Conservation (phyloP, 176 grass and related monocot species). For the Hsuehochloa calcarea region DNA sequence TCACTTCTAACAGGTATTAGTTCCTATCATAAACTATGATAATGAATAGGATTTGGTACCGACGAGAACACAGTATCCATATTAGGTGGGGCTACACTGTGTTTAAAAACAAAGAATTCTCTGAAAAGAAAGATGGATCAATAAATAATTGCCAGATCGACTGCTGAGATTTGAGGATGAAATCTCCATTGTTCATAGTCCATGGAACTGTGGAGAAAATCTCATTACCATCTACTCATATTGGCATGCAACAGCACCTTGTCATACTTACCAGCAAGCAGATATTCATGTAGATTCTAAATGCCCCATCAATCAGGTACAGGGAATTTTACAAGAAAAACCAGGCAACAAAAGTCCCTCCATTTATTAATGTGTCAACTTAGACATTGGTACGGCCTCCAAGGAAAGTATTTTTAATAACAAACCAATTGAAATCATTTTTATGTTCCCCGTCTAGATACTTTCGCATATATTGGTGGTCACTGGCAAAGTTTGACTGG, state of each 20-base stretch:
- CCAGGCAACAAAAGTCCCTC: neutral
- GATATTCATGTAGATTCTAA: neutral
- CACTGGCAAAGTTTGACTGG: no score
- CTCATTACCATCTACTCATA: neutral
- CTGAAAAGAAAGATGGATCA: neutral
- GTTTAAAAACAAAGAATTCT: neutral
- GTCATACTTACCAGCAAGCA: neutral
- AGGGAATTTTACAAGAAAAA: neutral
- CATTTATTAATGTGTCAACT: neutral
- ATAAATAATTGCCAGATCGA: neutral
- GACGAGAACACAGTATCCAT: neutral
- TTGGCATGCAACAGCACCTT: neutral
- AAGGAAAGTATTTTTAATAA: neutral
- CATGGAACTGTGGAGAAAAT: neutral
- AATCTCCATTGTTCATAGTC: neutral
- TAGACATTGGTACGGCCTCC: no score
- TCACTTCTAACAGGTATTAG: neutral
- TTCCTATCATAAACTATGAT: neutral
- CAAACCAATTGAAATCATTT: neutral
- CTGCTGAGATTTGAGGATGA: neutral
- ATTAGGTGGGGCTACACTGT: neutral
- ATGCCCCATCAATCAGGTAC: neutral
- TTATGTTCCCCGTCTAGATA: neutral
- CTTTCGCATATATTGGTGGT: no score
- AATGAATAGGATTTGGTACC: neutral